Conservation (phyloP, 2,329 filamentous ascomycete genomes). For the Neonectria magnoliae region DNA sequence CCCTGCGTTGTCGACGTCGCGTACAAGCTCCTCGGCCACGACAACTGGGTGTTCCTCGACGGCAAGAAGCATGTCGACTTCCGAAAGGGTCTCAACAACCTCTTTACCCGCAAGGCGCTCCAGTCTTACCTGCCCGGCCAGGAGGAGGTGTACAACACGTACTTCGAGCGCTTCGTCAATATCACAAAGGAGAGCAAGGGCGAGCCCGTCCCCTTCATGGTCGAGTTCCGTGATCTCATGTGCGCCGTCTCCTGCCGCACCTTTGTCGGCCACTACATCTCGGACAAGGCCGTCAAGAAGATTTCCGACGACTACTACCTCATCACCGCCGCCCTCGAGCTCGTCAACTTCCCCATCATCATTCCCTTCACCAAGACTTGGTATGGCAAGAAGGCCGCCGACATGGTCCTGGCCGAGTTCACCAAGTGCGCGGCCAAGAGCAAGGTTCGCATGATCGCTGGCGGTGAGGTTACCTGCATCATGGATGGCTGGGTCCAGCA, state of each 20-base stretch:
- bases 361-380: conserved; percentile 94
- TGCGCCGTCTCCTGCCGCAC: conserved; percentile 94
- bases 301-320: conserved; percentile 97
- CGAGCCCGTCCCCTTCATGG: conserved; percentile 88
- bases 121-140: conserved; percentile 90
- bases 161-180: conserved; percentile 82
- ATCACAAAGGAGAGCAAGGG: conserved; percentile 77
- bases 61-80: conserved; percentile 96
- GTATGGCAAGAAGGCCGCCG: conserved; percentile 95
- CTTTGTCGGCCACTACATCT: conserved; percentile 97
- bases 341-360: conserved; percentile 98
- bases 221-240: conserved; percentile 92
- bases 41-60: conserved; percentile 98
- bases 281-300: conserved; percentile 88
- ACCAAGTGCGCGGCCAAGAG: conserved; percentile 91
- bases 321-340: conserved; percentile 92
- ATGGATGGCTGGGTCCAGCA: conserved; percentile 94
- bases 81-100: conserved; percentile 92
- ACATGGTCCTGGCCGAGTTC: conserved; percentile 92
- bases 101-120: conserved; percentile 92
- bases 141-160: conserved; percentile 89
- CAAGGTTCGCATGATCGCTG: conserved; percentile 90
- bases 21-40: conserved; percentile 88
- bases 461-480: conserved; percentile 88
- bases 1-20: conserved; percentile 96